phyloP scores from a whole-genome alignment of 306 rosid species.

The Rosa multiflora region DNA sequence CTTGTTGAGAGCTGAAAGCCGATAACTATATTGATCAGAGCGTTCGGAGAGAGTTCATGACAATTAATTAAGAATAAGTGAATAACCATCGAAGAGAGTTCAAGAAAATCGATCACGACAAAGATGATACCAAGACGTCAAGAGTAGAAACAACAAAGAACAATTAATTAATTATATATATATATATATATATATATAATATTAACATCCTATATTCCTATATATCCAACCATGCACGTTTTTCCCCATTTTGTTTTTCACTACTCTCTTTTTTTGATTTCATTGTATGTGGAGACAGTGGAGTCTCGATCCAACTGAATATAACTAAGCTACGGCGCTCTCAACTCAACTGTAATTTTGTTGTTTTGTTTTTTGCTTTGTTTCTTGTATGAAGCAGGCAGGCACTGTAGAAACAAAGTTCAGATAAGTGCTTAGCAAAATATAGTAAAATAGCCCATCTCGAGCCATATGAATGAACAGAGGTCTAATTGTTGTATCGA shows the following conservation, averaged over 20 bases:
- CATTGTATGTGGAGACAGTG: not conserved
- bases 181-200: no score
- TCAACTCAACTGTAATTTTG: not conserved
- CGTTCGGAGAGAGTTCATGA: not conserved
- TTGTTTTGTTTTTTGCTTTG: not conserved
- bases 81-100: not conserved
- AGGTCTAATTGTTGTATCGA: not conserved
- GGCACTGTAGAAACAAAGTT: no score
- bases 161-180: no score
- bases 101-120: not conserved
- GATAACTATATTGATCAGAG: not conserved
- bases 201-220: not conserved
- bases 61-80: no score
- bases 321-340: not conserved
- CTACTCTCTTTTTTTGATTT: not conserved
- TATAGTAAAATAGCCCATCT: no score
- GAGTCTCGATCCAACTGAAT: constrained; percentile 4
- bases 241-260: not conserved
- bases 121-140: not conserved
- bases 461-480: no score
- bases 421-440: no score
- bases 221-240: not conserved
- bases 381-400: not conserved
- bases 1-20: not conserved
- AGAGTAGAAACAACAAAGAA: not conserved